Base-by-base conservation (phyloP, 1,139 yeast genomes). In the Yamadazyma aaseri region DNA sequence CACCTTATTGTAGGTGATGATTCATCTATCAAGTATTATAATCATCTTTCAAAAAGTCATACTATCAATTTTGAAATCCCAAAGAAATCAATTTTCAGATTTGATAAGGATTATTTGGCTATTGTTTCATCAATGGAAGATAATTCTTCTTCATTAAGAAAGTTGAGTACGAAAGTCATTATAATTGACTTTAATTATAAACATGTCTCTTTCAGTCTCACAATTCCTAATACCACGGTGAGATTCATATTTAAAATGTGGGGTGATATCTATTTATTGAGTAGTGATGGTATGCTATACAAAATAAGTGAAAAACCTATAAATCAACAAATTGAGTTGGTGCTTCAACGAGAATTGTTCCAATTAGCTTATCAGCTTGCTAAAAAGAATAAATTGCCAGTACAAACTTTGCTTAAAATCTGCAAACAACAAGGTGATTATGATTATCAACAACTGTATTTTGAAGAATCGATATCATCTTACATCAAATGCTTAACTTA, bases 281-380 rank as follows among this genome's bases (percentile, higher is more conserved):
- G 89, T 2, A 65, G 81, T 2, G 95, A 89, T 54, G 97, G 97
- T 0, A 60, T 84, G 5, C 60, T 92, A 5, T 81, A 83, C 50
- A 73, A 72, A 41, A 58, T 89, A 17, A 78, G 73, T 32, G 95
- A 86, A 53, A 83, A 82, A 49, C 65, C 81, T 0, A 55, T 83
- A 5, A 66, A 73, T 17, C 79, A 81, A 35, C 86, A 86, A 48
- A 64, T 92, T n/a, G 81, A 81, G 26, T 71, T 81, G 10, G 71
- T 89, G 3, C 65, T 81, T 14, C 84, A 81, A 42, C 67, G 94
- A 32, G 85, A 86, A 34, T 61, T 87, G 17, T 92, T 74, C 46
- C 73, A 79, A 13, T 70, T 85, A 34, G 97, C 97, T 0, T 73
- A 85, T 31, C 73, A 76, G 36, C 57, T 92, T 35, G 95, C 95